Base-by-base conservation (phyloP, 1,284 basidiomycete genomes). In the Filobasidium uniguttulatum region DNA sequence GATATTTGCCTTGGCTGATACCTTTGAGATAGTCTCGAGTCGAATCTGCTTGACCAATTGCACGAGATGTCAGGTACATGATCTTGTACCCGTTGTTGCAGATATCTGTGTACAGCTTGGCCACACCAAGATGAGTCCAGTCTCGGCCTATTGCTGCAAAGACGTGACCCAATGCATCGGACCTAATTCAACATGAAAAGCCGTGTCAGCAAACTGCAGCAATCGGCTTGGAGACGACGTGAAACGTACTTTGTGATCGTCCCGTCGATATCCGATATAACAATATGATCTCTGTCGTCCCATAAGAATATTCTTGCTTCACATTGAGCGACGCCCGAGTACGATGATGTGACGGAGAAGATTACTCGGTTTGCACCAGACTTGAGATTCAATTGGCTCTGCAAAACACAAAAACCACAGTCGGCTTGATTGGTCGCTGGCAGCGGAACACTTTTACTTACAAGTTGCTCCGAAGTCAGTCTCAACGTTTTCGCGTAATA, bases 111-210 rank as follows among this genome's bases (percentile, higher is more conserved):
- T 98, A 99, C 19, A 98, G 75, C 70, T 98, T 98, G 5, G 94
- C 94, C 17, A 98, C 93, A 15, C 94, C 94, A 15, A 88, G 74
- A 65, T 98, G 94, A 3, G 94, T 99, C 94, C 94, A 98, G 68
- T 99, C 94, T n/a, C 93, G 80, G 4, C 94, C 94, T 58, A 98
- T 94, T 78, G 97, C 91, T 3, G 91, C 93, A 64, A 94, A 94
- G 45, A 99, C 83, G 65, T 98, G 94, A 0, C 94, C 94, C 2
- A 98, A 73, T 1, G 90, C 94, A 69, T 99, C 94, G 1, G 91
- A 97, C 66, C 87, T 93, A 58, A 28, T 38, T 48, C 44, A 31
- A 34, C 56, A 23, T 1, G 50, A 30, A 31, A 41, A n/a, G n/a
- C n/a, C n/a, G n/a, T n/a, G 31, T 33, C 31, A 33, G 31, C n/a